Base-by-base conservation (phyloP, 2,329 filamentous ascomycete genomes). In the Phaeoacremonium minimum region DNA sequence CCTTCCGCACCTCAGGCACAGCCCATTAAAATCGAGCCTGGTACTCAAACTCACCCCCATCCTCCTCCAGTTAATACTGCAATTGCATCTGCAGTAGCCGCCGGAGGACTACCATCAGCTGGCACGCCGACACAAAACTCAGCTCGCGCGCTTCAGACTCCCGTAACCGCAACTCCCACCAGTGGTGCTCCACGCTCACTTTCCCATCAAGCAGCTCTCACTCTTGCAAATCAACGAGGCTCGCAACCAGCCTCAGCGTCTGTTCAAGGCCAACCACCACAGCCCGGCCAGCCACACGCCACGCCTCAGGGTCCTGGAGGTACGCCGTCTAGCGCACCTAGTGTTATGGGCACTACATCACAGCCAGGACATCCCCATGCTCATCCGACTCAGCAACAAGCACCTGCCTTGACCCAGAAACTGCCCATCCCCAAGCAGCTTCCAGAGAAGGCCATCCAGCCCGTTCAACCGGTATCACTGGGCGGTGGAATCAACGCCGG, bases 401-500 rank as follows among this genome's bases (percentile, higher is more conserved):
- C 60, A 18, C 13, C 52, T 73, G 57, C 64, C 76, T 30, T 59
- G 66, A 31, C 39, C 14, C 33, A 38, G 8, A 89, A 88, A 56
- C 85, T 93, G 68, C 82, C 83, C 0, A 95, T 95, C 33, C 83
- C 88, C 3, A 95, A 94, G 61, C 80, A 76, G 28, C 73, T 97
- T 3, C 76, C 73, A 5, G 76, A 80, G 38, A 73, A 75, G 32
- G 83, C 85, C 31, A 78, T 83, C 6, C 73, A 80, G 35, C 71
- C 83, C 30, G 87, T 87, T 5, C 75, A 81, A 42, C 83, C 89
- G 3, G 89, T 95, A 15, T 60, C 73, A 9, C 83, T 91, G 19
- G 70, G 67, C 14, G 74, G 73, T n/a, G 81, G 75, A 28, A 67
- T 74, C 15, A 66, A 78, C 63, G 46, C 77, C 66, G 55, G 77